These are phyloP conservation scores for Aspergillus awamori DNA, from an alignment of 2,329 filamentous ascomycete genomes.

Conservation along the genomic window DNA sequence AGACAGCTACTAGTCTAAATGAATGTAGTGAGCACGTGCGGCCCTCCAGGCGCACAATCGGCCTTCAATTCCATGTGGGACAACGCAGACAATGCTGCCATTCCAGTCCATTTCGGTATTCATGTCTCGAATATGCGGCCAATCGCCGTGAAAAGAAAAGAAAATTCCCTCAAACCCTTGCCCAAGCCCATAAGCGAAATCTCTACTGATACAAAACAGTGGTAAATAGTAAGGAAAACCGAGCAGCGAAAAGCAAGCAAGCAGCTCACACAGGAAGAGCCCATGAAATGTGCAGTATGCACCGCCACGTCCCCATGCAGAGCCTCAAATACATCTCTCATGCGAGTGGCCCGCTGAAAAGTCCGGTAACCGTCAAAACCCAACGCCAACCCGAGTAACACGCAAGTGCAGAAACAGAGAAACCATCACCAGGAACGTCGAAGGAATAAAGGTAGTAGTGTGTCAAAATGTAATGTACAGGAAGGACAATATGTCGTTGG, in stretches of 20 bases:
- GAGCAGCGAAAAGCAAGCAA: neutral
- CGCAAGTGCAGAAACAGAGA: neutral
- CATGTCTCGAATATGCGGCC: neutral
- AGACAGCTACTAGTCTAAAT: neutral
- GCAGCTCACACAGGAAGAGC: neutral
- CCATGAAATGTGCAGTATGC: neutral
- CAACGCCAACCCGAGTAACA: constrained; percentile 15
- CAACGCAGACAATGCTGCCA: neutral
- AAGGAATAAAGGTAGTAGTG: constrained; percentile 8
- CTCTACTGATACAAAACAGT: constrained; percentile 1
- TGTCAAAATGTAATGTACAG: constrained; percentile 30
- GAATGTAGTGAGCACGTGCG: neutral
- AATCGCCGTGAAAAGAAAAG: neutral
- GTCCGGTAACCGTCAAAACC: constrained; percentile 2
- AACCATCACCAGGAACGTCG: constrained; percentile 2
- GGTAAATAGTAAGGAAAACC: neutral
- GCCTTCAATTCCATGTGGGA: neutral
- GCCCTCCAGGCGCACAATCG: neutral
- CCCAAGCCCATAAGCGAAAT: neutral
- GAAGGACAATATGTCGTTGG: constrained; percentile 11
- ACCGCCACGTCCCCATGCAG: neutral
- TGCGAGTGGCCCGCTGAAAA: neutral
- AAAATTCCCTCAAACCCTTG: neutral
- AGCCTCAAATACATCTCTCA: constrained; percentile 1
- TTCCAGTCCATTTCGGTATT: neutral